Conservation (phyloP, 306 rosid genomes). For the Cicer pinnatifidum region DNA sequence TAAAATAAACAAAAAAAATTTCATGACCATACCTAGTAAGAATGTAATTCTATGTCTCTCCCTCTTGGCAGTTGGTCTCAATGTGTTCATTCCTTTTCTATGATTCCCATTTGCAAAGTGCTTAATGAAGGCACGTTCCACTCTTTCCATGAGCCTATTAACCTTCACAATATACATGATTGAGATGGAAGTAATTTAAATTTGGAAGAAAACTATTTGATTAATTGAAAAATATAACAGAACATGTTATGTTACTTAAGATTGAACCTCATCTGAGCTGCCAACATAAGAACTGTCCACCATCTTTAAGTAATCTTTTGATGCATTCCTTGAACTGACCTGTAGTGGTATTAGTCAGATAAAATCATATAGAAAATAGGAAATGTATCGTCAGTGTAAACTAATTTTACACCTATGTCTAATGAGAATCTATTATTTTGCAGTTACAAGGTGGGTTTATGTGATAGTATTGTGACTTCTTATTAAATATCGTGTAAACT, state of each 20-base stretch:
- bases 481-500: no score
- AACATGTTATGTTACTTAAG: not conserved
- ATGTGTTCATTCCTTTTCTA: constrained; percentile 44
- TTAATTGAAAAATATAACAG: constrained; percentile 23
- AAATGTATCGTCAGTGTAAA: no score
- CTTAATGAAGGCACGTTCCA: constrained; percentile 66
- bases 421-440: no score
- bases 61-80: constrained; percentile 37
- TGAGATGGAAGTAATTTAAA: constrained; percentile 10
- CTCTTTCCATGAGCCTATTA: constrained; percentile 65
- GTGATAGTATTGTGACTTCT: no score
- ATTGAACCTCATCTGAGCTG: constrained; percentile 58
- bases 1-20: not conserved
- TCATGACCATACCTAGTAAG: constrained; percentile 40
- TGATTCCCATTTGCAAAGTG: constrained; percentile 48
- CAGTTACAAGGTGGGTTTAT: no score
- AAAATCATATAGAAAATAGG: no score
- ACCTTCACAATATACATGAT: constrained; percentile 52
- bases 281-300: constrained; percentile 70
- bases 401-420: no score
- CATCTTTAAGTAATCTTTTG: constrained; percentile 67
- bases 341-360: constrained; percentile 4
- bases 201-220: not conserved
- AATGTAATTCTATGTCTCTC: constrained; percentile 42
- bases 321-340: constrained; percentile 54